Conservation (phyloP, 2,329 filamentous ascomycete genomes). For the Fusarium graminum region DNA sequence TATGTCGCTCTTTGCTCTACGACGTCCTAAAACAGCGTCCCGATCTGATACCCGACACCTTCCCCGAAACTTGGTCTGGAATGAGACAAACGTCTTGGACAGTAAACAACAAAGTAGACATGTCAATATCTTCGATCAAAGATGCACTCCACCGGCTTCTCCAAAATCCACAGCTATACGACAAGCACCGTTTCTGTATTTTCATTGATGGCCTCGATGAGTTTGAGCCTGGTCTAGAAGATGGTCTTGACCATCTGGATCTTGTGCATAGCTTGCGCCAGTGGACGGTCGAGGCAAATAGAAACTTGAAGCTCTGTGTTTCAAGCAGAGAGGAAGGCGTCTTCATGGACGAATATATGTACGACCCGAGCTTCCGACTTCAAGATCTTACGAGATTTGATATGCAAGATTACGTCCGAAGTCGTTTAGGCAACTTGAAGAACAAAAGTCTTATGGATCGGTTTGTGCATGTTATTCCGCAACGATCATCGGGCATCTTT, state of each 20-base stretch:
- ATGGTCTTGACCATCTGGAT: neutral
- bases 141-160: fast-evolving
- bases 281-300: fast-evolving
- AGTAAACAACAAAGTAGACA: fast-evolving
- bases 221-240: neutral
- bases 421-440: fast-evolving
- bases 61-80: fast-evolving
- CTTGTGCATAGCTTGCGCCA: neutral
- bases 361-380: fast-evolving
- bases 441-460: fast-evolving
- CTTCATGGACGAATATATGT: fast-evolving
- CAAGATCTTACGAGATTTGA: neutral
- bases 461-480: fast-evolving
- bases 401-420: fast-evolving
- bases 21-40: fast-evolving
- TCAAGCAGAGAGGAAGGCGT: neutral
- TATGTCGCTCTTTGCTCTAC: fast-evolving
- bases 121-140: fast-evolving
- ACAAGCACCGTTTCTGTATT: neutral
- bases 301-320: fast-evolving
- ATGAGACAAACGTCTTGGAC: fast-evolving
- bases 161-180: fast-evolving
- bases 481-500: neutral
- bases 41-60: neutral
- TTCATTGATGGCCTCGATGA: neutral